These are phyloP conservation scores for Niveomyces coronatus DNA, from an alignment of 2,329 filamentous ascomycete species.

Conservation along the genomic window DNA sequence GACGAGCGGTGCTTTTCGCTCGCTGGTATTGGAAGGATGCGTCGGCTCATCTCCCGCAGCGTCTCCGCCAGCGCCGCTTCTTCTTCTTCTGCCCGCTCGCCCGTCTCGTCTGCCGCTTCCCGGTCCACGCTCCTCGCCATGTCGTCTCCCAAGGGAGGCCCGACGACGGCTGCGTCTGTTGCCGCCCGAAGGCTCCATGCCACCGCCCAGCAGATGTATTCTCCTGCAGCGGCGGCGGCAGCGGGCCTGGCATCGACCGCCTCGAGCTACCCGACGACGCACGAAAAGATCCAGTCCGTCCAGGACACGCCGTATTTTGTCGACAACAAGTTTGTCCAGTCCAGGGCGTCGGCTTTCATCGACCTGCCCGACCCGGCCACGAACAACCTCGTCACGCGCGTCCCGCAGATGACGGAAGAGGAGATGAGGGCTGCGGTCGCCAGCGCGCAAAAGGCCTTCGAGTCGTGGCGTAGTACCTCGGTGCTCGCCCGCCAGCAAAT, in stretches of 20 bases:
- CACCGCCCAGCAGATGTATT: constrained; percentile 44
- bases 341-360: constrained; percentile 61
- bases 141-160: constrained; percentile 24
- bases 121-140: constrained; percentile 16
- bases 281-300: constrained; percentile 58
- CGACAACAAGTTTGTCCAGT: constrained; percentile 67
- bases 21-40: constrained; percentile 7
- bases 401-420: constrained; percentile 69
- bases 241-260: constrained; percentile 44
- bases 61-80: constrained; percentile 14
- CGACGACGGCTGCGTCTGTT: constrained; percentile 22
- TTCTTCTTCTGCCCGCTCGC: constrained; percentile 25
- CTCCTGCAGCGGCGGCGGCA: constrained; percentile 38
- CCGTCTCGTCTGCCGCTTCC: constrained; percentile 16
- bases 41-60: constrained; percentile 11
- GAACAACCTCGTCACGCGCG: constrained; percentile 74
- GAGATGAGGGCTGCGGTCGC: constrained; percentile 68
- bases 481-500: constrained; percentile 69
- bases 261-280: constrained; percentile 56
- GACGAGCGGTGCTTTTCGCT: constrained; percentile 4
- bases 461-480: constrained; percentile 61
- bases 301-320: constrained; percentile 71
- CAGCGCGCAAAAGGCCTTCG: constrained; percentile 67
- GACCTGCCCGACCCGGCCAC: constrained; percentile 75
- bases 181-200: constrained; percentile 46